Evolutionary conservation across 1,139 yeast species (phyloP).

Genomic region (Kurtzmaniella quercitrusa): DNA sequence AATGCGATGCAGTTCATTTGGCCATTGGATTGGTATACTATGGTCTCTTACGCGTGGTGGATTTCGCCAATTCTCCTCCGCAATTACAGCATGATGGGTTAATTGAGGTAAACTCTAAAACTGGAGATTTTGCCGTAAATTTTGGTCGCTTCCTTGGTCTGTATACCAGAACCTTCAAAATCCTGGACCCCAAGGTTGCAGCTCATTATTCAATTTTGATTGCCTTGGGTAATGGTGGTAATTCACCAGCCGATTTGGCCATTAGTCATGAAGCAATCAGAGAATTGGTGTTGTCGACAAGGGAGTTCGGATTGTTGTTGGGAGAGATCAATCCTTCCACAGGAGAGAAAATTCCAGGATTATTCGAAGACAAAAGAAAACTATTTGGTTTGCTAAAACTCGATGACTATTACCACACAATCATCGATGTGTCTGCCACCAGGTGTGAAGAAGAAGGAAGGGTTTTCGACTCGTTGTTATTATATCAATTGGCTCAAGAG

Average conservation of each 20-base stretch:
- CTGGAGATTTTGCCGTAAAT: constrained; percentile 45
- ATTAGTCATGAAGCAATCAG: constrained; percentile 77
- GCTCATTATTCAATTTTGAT: constrained; percentile 80
- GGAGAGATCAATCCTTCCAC: constrained; percentile 71
- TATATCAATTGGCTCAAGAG: constrained; percentile 87
- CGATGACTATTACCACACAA: constrained; percentile 44
- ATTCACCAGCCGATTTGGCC: constrained; percentile 41
- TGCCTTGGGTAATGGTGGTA: constrained; percentile 46
- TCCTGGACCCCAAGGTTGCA: constrained; percentile 85
- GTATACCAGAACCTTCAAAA: constrained; percentile 77
- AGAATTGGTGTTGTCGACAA: constrained; percentile 79
- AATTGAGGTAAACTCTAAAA: constrained; percentile 23
- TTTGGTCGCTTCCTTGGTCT: constrained; percentile 61
- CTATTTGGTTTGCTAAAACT: constrained; percentile 59
- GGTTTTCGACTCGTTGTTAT: constrained; percentile 74
- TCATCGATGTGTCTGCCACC: constrained; percentile 80
- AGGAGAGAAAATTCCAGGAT: constrained; percentile 80
- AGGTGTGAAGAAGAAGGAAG: constrained; percentile 93
- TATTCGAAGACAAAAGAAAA: constrained; percentile 74
- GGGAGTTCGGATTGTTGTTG: constrained; percentile 75
- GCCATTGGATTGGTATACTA: constrained; percentile 78
- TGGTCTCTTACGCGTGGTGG: constrained; percentile 59
- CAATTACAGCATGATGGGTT: constrained; percentile 26
- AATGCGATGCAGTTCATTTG: constrained; percentile 85
- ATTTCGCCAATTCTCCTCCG: constrained; percentile 17